Evolutionary conservation across 768 basidiomycete genomes (phyloP), one percentile per base, ranked within the genome.

Genomic region (Tylopilus vinaceipallidus): DNA sequence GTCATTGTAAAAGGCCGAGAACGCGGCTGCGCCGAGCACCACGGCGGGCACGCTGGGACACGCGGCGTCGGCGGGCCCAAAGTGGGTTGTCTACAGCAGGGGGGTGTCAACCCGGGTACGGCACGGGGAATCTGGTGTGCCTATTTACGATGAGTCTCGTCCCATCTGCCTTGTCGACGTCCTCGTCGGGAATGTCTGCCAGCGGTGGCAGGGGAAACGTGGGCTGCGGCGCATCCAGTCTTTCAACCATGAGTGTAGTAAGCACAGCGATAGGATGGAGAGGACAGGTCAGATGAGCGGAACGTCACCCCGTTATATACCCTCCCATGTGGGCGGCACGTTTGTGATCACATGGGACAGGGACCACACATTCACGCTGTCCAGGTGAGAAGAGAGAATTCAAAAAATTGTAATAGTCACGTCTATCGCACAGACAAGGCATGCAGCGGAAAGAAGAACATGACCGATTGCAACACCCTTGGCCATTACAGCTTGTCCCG

Each of bases 21-120:
- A 82, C 8, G 87, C 63, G 0, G 80, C 91, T 24, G 86, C 84
- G 2, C 91, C 91, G 34, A 85, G 84, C 3, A 91, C 73, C 30
- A 92, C 71, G 14, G 71, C 69, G 14, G 80, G 74, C 6, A 78
- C 36, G 9, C 55, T 53, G 26, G 77, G 72, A 6, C 74, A 22
- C 8, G 53, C 47, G 24, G 68, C 49, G 1, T 65, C 54, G n/a
- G 49, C 20, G 8, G 62, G 51, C 40, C 74, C 74, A 27, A 72
- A 55, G 30, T 3, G 10, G 20, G 61, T 57, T n/a, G 55, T 58
- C 72, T 77, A 42, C 33, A 16, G 24, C n/a, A n/a, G 13, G 6
- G 9, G 23, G 9, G 16, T 26, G 23, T 67, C 41, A 67, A 45
- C 22, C 2, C 10, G 19, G 9, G 16, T 17, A 40, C 26, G 19